phyloP scores from a whole-genome alignment of 805 yeast genomes.

The Grigorovia yakushimaensis region DNA sequence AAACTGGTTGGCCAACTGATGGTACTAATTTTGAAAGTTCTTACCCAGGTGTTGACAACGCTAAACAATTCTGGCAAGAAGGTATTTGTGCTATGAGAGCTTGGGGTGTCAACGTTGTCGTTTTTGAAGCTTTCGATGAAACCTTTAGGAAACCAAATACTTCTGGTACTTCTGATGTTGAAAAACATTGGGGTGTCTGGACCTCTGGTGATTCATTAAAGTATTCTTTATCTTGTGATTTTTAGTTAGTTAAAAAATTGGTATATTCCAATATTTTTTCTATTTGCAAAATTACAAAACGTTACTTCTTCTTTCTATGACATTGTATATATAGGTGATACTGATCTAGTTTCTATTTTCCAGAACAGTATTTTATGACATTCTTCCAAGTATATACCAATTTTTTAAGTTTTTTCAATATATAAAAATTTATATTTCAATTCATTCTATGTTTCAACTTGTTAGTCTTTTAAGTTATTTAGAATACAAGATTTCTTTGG shows the following conservation, averaged over 20 bases:
- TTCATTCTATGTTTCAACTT: not conserved
- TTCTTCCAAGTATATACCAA: not conserved
- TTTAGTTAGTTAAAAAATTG: conserved; percentile 12
- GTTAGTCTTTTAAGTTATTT: not conserved
- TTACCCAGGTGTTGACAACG: conserved; percentile 62
- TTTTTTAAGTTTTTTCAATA: not conserved
- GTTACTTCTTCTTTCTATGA: not conserved
- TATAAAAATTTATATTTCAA: not conserved
- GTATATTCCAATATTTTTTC: not conserved
- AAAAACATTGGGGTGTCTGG: conserved; percentile 93
- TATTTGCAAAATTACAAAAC: not conserved
- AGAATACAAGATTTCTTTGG: no score
- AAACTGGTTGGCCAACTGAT: conserved; percentile 93
- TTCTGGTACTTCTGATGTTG: conserved; percentile 77
- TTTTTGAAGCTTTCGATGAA: conserved; percentile 93
- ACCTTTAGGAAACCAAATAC: conserved; percentile 93
- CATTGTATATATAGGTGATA: not conserved
- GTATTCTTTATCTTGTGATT: conserved; percentile 40
- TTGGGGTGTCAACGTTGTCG: conserved; percentile 90
- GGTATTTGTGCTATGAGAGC: conserved; percentile 90
- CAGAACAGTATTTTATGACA: no score
- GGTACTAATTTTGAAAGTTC: conserved; percentile 67
- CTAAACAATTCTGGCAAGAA: conserved; percentile 73
- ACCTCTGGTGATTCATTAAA: conserved; percentile 40
- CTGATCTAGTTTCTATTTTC: not conserved